Evolutionary conservation across 495 filamentous ascomycete species (phyloP), one percentile per base, ranked within the genome.

Genomic region (Neurospora sp.): DNA sequence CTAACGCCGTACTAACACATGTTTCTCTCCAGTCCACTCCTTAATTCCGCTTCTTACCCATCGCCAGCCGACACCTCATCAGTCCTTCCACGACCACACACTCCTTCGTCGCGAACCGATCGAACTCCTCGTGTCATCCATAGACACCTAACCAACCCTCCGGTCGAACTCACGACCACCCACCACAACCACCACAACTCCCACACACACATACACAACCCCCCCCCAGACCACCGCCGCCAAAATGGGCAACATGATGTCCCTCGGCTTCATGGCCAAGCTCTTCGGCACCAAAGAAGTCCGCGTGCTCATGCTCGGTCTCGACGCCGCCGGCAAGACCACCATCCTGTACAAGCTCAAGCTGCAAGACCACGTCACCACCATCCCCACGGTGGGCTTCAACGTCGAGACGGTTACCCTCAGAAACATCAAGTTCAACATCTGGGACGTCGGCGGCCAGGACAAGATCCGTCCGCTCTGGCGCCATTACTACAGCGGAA

Each of bases 311-410:
- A 99, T 99, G 96, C 87, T 99, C 80, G 96, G 96, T 72, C 89
- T 99, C 72, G 96, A 99, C 84, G 96, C 96, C 76, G 96, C 96
- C 72, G 96, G 96, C 83, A 99, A 99, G 88, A 99, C 96, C 35
- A 99, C 96, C 42, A 99, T 99, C 80, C 91, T 99, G n/a, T 99
- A 99, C 89, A 97, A 97, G 87, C 89, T 99, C 81, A 98, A 98
- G 88, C 90, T 98, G 75, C 94, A 97, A 81, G 94, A 97, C 83
- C 92, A 96, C 77, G 94, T 99, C 77, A 98, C 96, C 69, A 98
- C 96, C n/a, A 98, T 99, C 77, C 96, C 96, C 37, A 98, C 96
- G 39, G 96, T 98, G 78, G 96, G 96, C 72, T 99, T 99, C 87
- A 99, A 99, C 85, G 96, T 99, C 80, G 96, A 99, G 86, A 97